phyloP scores from a whole-genome alignment of 2,329 filamentous ascomycete species.

The Capronia epimyces region DNA sequence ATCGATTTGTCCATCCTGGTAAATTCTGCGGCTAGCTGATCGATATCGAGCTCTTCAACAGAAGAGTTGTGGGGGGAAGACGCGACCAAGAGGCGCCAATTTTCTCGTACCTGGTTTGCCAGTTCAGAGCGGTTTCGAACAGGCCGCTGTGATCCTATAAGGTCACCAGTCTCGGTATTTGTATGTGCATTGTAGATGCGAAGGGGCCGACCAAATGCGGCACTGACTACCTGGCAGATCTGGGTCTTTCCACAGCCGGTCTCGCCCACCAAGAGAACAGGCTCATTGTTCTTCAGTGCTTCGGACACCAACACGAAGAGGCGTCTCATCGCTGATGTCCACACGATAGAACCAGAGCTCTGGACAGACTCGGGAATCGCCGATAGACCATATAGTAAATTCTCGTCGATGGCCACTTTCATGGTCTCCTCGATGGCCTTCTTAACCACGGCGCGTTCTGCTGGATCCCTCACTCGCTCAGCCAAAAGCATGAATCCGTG shows the following conservation, averaged over 20 bases:
- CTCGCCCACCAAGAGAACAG: slow-evolving; percentile 88
- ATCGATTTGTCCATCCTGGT: slow-evolving; percentile 17
- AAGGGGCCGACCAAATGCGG: slow-evolving; percentile 68
- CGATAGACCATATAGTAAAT: slow-evolving; percentile 59
- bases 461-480: slow-evolving; percentile 85
- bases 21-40: slow-evolving; percentile 25
- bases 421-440: slow-evolving; percentile 84
- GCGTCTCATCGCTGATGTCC: slow-evolving; percentile 91
- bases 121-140: slow-evolving; percentile 77
- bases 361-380: slow-evolving; percentile 34
- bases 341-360: slow-evolving; percentile 57
- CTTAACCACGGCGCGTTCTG: slow-evolving; percentile 80
- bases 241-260: slow-evolving; percentile 98
- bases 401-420: slow-evolving; percentile 73
- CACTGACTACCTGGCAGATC: slow-evolving; percentile 84
- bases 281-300: slow-evolving; percentile 84
- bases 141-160: slow-evolving; percentile 91
- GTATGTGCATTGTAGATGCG: slow-evolving; percentile 96
- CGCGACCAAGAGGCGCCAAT: slow-evolving; percentile 47
- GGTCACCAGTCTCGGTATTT: slow-evolving; percentile 93
- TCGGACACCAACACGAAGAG: slow-evolving; percentile 84
- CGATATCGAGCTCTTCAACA: slow-evolving; percentile 31
- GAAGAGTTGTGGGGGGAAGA: slow-evolving; percentile 32
- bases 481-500: slow-evolving; percentile 96
- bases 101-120: slow-evolving; percentile 58